Evolutionary conservation across 805 yeast genomes (phyloP).

Genomic region (Spathaspora gorwiae): DNA sequence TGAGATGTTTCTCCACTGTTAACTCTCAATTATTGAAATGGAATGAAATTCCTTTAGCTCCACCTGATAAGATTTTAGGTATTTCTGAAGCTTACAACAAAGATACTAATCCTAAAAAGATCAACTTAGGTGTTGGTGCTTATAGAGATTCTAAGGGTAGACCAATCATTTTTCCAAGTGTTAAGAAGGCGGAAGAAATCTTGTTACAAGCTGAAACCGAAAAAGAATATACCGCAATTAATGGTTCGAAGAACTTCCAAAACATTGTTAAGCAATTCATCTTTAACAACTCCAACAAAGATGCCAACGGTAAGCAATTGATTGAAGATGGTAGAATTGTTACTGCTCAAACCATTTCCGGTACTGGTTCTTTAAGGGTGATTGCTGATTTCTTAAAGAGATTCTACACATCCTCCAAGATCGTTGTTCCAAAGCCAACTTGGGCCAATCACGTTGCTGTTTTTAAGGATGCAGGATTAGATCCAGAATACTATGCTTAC

Average conservation of each 20-base stretch:
- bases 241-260: constrained; percentile 69
- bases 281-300: constrained; percentile 55
- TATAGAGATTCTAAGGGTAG: constrained; percentile 84
- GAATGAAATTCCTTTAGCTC: constrained; percentile 47
- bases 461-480: constrained; percentile 67
- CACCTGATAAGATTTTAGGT: constrained; percentile 85
- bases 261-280: constrained; percentile 64
- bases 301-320: constrained; percentile 50
- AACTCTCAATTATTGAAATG: constrained; percentile 9
- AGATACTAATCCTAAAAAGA: constrained; percentile 57
- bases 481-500: constrained; percentile 62
- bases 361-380: constrained; percentile 91
- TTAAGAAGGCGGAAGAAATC: constrained; percentile 57
- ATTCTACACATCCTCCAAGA: constrained; percentile 51
- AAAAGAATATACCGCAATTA: constrained; percentile 85
- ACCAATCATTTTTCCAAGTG: constrained; percentile 84
- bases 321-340: constrained; percentile 63
- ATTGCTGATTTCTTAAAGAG: constrained; percentile 70
- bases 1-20: constrained; percentile 4
- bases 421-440: constrained; percentile 81
- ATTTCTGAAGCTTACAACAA: constrained; percentile 67
- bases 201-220: constrained; percentile 49
- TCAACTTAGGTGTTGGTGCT: constrained; percentile 83
- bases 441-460: constrained; percentile 93
- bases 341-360: constrained; percentile 85